Base-by-base conservation (phyloP, 148 eudicot species). In the Spergularia bocconei region DNA sequence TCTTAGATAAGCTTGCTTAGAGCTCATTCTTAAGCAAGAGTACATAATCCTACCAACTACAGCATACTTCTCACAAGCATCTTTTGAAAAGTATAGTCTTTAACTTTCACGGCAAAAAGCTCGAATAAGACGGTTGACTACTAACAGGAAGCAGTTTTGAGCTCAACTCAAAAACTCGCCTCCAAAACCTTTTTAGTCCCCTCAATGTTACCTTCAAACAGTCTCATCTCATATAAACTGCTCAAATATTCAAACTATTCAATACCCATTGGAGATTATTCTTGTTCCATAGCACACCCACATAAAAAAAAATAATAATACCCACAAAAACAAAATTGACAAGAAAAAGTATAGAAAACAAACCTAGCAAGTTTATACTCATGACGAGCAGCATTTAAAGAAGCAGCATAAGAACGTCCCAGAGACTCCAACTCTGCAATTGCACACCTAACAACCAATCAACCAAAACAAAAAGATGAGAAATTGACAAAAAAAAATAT, bases 351-450 rank as follows among this genome's bases (percentile, higher is more conserved):
- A 52, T 9, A 47, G 2, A 13, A 23, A 70, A 71, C 87, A 74
- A 75, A 94, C 98, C 97, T 92, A 21, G 96, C 96, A 75, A 82
- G 68, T 25, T 76, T 77, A 77, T 87, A 88, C 59, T 82, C 76
- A 19, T 75, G 70, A 11, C 71, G 75, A 69, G 96, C 93, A 78
- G 93, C 90, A 64, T 80, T 70, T 33, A 85, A 81, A n/a, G 97
- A 78, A 12, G 83, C 84, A 25, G 75, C 80, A 86, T 85, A 81
- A 19, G 88, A 75, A 16, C 82, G 70, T 23, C 97, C 93, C 41
- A 95, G 91, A 74, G 90, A 84, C 64, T 80, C 83, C 80, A 95
- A 80, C 80, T 90, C 98, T 15, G 84, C 93, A 82, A 89, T 84
- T 75, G 87, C 91, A 81, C 98, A 95, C 79, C 97, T 95, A 82